Evolutionary conservation across 345 rosid species (phyloP).

Genomic region (Dipteronia dyeriana): DNA sequence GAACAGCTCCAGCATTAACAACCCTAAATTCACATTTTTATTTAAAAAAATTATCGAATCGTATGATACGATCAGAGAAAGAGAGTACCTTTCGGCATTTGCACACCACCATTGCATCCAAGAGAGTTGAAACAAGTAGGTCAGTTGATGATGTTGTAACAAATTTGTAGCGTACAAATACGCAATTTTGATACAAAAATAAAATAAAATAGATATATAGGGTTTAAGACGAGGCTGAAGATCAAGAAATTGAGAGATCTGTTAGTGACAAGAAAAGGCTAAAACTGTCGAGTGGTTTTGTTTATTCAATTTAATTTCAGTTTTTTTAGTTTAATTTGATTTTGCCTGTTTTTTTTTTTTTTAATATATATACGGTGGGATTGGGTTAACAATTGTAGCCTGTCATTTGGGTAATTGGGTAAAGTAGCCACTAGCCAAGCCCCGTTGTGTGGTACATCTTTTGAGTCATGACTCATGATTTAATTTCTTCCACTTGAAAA

Average conservation of each 20-base stretch:
- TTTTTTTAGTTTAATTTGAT: not conserved
- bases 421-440: no score
- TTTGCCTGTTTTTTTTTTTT: no score
- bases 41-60: not conserved
- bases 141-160: slow-evolving; percentile 24
- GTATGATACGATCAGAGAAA: not conserved
- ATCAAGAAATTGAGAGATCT: slow-evolving; percentile 12
- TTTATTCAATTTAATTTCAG: not conserved
- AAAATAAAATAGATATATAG: slow-evolving; percentile 3
- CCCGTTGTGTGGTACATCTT: no score
- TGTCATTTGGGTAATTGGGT: no score
- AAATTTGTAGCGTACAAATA: not conserved
- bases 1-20: not conserved
- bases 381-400: no score
- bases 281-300: not conserved
- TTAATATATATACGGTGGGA: no score
- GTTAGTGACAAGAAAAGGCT: not conserved
- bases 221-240: slow-evolving; percentile 23
- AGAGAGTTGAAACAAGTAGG: slow-evolving; percentile 14
- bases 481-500: no score
- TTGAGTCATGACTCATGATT: no score
- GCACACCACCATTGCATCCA: slow-evolving; percentile 81
- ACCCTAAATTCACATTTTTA: not conserved
- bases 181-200: not conserved
- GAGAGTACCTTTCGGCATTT: slow-evolving; percentile 80